phyloP scores from a whole-genome alignment of 805 yeast species.

The Cyberlindnera euphorbiae region DNA sequence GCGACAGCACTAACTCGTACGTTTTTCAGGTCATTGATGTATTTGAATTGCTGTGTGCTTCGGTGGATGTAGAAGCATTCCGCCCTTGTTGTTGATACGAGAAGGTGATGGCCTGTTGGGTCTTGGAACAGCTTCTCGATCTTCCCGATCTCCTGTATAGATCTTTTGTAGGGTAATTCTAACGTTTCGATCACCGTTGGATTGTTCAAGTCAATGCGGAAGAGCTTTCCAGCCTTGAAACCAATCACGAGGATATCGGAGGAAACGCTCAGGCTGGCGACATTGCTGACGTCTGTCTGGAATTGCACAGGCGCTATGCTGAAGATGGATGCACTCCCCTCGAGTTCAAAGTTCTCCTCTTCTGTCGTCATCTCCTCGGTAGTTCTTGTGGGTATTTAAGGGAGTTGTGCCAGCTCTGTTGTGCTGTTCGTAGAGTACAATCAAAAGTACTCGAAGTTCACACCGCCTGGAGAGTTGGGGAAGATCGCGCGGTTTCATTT shows the following conservation, averaged over 20 bases:
- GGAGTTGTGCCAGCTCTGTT: no score
- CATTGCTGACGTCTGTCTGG: conserved; percentile 41
- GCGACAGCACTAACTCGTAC: conserved; percentile 37
- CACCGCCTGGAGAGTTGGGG: no score
- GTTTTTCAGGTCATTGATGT: conserved; percentile 44
- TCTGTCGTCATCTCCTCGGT: conserved; percentile 9
- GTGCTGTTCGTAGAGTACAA: no score
- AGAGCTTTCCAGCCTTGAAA: conserved; percentile 46
- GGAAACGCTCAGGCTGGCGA: conserved; percentile 48
- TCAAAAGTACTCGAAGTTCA: no score
- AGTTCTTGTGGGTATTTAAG: no score
- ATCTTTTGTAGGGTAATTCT: conserved; percentile 29
- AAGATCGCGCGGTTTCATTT: no score
- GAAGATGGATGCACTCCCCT: conserved; percentile 16
- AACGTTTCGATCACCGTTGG: conserved; percentile 54
- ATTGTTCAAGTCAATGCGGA: conserved; percentile 58
- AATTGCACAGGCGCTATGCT: conserved; percentile 43
- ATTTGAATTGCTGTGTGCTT: conserved; percentile 36
- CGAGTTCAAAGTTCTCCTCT: conserved; percentile 10
- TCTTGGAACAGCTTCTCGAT: conserved; percentile 41
- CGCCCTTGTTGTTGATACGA: conserved; percentile 41
- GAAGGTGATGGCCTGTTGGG: conserved; percentile 46
- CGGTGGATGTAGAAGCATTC: conserved; percentile 46
- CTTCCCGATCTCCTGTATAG: conserved; percentile 25
- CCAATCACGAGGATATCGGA: conserved; percentile 54